phyloP scores from a whole-genome alignment of 164 flowering plant species.

The Stephania yunnanensis region DNA sequence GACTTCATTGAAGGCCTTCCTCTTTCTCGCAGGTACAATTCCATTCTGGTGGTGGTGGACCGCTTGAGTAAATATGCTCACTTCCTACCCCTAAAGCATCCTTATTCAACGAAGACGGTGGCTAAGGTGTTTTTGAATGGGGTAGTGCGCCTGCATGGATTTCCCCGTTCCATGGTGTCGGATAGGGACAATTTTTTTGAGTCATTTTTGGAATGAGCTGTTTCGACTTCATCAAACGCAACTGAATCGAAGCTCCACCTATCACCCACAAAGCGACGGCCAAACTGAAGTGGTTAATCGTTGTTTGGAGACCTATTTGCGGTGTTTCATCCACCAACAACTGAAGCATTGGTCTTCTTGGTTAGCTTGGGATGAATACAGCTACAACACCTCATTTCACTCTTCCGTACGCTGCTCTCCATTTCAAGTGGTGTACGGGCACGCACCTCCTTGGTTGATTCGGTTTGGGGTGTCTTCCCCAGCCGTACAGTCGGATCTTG shows the following conservation, averaged over 20 bases:
- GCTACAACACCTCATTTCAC: background rate
- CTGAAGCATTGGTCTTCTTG: background rate
- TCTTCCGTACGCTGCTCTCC: background rate
- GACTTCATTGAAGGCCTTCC: background rate
- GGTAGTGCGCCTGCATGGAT: too few species aligned
- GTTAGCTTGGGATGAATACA: background rate
- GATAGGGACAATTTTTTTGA: too few species aligned
- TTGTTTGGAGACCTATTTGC: background rate
- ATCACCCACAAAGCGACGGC: background rate
- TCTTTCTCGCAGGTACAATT: background rate
- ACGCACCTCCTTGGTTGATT: background rate
- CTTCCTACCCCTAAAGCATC: background rate
- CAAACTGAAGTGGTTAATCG: background rate
- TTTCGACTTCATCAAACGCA: too few species aligned
- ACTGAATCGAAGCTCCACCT: too few species aligned
- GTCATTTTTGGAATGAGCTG: too few species aligned
- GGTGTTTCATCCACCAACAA: background rate
- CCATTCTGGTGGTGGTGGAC: too few species aligned
- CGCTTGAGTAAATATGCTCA: too few species aligned
- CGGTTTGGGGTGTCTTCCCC: background rate
- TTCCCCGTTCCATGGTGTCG: too few species aligned
- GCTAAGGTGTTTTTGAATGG: background rate
- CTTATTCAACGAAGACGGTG: background rate
- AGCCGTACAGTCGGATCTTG: background rate
- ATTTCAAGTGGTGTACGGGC: background rate